phyloP scores from a whole-genome alignment of 768 basidiomycete species.

The Hemileccinum impolitum region DNA sequence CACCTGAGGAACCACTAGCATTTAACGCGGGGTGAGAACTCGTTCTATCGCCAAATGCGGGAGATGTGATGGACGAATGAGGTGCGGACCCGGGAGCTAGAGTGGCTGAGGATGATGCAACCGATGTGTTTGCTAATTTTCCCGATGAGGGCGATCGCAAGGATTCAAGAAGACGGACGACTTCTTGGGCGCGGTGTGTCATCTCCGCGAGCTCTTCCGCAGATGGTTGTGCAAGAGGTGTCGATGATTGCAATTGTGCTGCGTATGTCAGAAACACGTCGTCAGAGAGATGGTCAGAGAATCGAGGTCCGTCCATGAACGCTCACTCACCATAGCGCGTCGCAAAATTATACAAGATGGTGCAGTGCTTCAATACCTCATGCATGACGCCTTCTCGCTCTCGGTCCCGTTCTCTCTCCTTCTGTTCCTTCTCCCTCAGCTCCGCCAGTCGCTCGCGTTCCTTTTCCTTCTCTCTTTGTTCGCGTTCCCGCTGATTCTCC shows the following conservation, averaged over 20 bases:
- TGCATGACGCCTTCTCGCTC: slow-evolving; percentile 23
- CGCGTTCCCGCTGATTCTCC: slow-evolving; percentile 20
- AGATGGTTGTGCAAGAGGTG: slow-evolving; percentile 50
- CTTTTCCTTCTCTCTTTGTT: slow-evolving; percentile 21
- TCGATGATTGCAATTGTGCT: slow-evolving; percentile 39
- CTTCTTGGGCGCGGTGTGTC: slow-evolving; percentile 60
- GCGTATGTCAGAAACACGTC: slow-evolving; percentile 3
- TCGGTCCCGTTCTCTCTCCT: slow-evolving; percentile 21
- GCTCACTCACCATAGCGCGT: slow-evolving; percentile 57
- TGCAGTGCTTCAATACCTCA: slow-evolving; percentile 47
- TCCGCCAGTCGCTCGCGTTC: slow-evolving; percentile 23
- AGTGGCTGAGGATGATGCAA: slow-evolving; percentile 12
- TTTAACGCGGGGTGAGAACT: slow-evolving; percentile 30
- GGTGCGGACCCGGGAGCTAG: slow-evolving; percentile 6
- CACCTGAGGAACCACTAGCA: slow-evolving; percentile 19
- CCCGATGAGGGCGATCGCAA: slow-evolving; percentile 21
- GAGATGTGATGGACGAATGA: slow-evolving; percentile 17
- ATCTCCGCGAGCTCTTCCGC: slow-evolving; percentile 64
- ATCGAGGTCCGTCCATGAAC: too few relatives aligned
- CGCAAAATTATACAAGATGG: slow-evolving; percentile 59
- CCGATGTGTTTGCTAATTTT: slow-evolving; percentile 17
- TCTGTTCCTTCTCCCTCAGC: slow-evolving; percentile 20
- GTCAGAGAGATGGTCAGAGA: neutral
- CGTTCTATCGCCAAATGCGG: slow-evolving; percentile 20
- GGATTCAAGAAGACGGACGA: slow-evolving; percentile 63